Base-by-base conservation (phyloP, 805 yeast genomes). In the Komagataella kurtzmanii region DNA sequence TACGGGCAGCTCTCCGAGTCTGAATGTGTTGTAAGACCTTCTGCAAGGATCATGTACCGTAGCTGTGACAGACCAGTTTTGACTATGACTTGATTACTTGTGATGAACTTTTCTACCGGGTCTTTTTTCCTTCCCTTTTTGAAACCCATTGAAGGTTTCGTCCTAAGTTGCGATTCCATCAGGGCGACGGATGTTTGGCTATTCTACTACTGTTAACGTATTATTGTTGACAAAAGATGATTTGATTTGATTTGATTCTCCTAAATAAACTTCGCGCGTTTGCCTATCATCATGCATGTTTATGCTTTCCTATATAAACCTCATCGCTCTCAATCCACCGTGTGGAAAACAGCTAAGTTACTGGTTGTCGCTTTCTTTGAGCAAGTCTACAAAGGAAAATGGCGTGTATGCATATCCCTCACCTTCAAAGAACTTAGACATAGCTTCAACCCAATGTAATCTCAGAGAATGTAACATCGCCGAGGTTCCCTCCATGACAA, bases 401-500 rank as follows among this genome's bases (percentile, higher is more conserved):
- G 90, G 90, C 54, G 75, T 76, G 61, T 81, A 84, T 7, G 80
- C 76, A 49, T 74, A 68, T 56, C 90, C 90, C 61, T 83, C 88
- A 61, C 90, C 90, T 60, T 80, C 83, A 57, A 84, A 84, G 62
- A 80, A 83, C 64, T 84, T 84, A 47, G 87, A 80, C 90, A 84
- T 84, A 44, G 87, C 79, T 61, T 84, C 90, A 51, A 84, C 89
- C 90, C 90, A 84, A 61, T 84, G 90, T 58, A 84, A 70, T 68
- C 90, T 76, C 59, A 84, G 73, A 14, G 86, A 77, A 63, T 84
- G 90, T 60, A 84, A 70, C 90, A 84, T 84, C 18, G 89, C 89
- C n/a, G 88, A 81, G 0, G 89, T 84, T 52, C 90, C 90, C 67
- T 84, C 90, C 90, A 84, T 84, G 49, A 81, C 71, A 49, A 84